phyloP scores from a whole-genome alignment of 257 asterid species.

The Phtheirospermum japonicum region DNA sequence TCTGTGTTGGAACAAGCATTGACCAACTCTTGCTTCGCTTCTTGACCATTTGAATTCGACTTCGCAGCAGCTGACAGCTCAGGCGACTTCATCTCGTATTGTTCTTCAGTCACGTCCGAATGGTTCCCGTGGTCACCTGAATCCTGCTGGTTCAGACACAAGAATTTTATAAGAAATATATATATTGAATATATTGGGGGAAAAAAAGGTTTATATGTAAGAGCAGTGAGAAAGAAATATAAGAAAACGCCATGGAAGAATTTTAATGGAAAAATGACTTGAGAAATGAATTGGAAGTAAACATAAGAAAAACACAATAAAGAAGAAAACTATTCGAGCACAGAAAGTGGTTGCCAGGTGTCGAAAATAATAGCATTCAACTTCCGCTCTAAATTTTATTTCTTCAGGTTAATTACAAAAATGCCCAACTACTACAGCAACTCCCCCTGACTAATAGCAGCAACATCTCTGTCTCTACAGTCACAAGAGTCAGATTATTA shows the following conservation, averaged over 20 bases:
- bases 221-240: background rate
- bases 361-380: too few relatives aligned
- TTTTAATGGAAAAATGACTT: background rate
- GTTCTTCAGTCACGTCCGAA: slow-evolving; percentile 84
- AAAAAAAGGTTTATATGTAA: background rate
- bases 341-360: too few relatives aligned
- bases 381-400: too few relatives aligned
- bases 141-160: slow-evolving; percentile 48
- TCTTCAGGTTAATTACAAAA: too few relatives aligned
- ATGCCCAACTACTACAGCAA: too few relatives aligned
- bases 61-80: slow-evolving; percentile 31
- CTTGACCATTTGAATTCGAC: slow-evolving; percentile 27
- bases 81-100: slow-evolving; percentile 48
- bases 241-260: background rate
- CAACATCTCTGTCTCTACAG: too few relatives aligned
- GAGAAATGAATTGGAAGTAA: background rate
- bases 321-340: too few relatives aligned
- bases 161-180: background rate
- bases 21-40: slow-evolving; percentile 27
- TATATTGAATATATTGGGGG: background rate
- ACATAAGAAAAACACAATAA: too few relatives aligned
- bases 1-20: too few relatives aligned
- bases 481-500: too few relatives aligned
- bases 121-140: slow-evolving; percentile 68
- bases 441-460: too few relatives aligned